Evolutionary conservation across 2,329 filamentous ascomycete species (phyloP).

Genomic region (Fusarium sp.): DNA sequence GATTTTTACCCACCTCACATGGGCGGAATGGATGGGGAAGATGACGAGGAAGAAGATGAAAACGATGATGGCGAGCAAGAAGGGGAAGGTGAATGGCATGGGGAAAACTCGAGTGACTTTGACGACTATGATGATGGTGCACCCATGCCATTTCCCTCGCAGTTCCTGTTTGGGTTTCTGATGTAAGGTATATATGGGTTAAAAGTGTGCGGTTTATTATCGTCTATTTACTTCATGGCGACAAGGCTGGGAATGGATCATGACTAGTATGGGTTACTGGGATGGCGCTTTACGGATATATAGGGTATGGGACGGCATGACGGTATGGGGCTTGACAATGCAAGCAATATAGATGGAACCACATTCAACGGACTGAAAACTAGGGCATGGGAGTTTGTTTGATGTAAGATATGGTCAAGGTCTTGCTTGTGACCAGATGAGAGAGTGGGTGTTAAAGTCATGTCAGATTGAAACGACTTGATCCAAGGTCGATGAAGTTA

Average conservation of each 20-base stretch:
- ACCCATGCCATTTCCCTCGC: constrained; percentile 30
- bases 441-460: neutral
- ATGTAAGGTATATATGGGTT: constrained; percentile 22
- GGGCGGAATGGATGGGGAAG: constrained; percentile 20
- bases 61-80: constrained; percentile 13
- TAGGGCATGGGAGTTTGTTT: neutral
- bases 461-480: neutral
- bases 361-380: neutral
- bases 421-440: neutral
- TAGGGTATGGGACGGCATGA: constrained; percentile 6
- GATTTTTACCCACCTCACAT: constrained; percentile 15
- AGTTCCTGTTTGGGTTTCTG: constrained; percentile 37
- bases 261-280: constrained; percentile 7
- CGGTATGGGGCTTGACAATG: constrained; percentile 14
- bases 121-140: constrained; percentile 39
- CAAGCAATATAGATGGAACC: constrained; percentile 3
- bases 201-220: neutral
- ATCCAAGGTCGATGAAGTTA: neutral
- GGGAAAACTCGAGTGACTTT: constrained; percentile 25
- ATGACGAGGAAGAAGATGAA: constrained; percentile 20
- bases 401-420: neutral
- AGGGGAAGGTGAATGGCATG: constrained; percentile 14
- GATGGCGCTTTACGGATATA: constrained; percentile 27
- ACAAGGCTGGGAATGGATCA: neutral
- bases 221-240: neutral